Evolutionary conservation across 495 filamentous ascomycete species (phyloP).

Genomic region (Neurospora intermedia): DNA sequence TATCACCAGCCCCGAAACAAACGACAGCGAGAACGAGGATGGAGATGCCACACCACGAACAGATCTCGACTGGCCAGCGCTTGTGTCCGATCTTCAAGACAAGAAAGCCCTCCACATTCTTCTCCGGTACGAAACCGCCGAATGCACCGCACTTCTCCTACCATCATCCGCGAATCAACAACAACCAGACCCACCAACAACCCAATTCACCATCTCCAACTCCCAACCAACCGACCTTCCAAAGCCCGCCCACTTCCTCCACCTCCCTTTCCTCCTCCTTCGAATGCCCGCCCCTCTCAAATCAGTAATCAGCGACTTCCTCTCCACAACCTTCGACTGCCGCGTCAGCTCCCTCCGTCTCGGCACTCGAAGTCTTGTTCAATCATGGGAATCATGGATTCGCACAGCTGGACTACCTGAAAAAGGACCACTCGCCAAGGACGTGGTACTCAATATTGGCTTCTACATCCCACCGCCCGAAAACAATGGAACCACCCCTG

Average conservation of each 20-base stretch:
- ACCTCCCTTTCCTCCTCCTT: constrained; percentile 32
- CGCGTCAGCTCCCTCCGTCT: constrained; percentile 29
- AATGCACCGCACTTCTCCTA: constrained; percentile 30
- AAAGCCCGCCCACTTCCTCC: constrained; percentile 15
- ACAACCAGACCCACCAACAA: not conserved
- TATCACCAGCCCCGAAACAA: not conserved
- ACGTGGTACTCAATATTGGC: constrained; percentile 30
- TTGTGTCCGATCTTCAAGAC: not conserved
- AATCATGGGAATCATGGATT: constrained; percentile 32
- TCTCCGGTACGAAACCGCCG: constrained; percentile 30
- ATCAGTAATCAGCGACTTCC: constrained; percentile 28
- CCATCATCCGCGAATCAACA: constrained; percentile 9
- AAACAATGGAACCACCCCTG: not conserved
- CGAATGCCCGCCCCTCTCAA: constrained; percentile 37
- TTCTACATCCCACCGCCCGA: constrained; percentile 24
- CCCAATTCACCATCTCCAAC: not conserved
- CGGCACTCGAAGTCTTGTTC: constrained; percentile 31
- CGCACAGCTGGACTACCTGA: fast-evolving
- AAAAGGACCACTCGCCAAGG: constrained; percentile 17
- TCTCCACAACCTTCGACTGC: constrained; percentile 37
- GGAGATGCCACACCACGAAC: not conserved
- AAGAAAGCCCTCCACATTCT: constrained; percentile 21
- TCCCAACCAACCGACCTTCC: not conserved
- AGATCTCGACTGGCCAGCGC: constrained; percentile 1
- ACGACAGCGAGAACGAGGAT: not conserved